Evolutionary conservation across 352 stramenopile species (phyloP), one percentile per base, ranked within the genome.

Genomic region (Phytophthora idaei): DNA sequence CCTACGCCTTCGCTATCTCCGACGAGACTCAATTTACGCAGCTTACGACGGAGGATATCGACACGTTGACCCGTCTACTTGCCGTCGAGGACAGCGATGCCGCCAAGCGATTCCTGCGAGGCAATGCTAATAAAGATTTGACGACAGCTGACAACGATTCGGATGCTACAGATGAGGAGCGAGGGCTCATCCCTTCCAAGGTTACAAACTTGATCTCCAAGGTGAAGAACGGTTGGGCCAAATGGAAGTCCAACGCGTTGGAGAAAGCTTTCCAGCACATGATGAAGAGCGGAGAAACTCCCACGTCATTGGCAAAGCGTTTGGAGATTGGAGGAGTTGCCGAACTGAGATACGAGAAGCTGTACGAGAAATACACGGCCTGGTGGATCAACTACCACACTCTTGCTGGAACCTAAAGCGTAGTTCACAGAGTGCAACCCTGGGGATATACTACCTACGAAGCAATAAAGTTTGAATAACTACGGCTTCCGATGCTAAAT

Each of bases 221-320:
- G 3, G 9, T 66, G 8, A 61, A 58, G 63, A 70, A 45, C 27
- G 41, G 57, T 1, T 55, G 48, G 52, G 14, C 29, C 11, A 66
- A 70, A 12, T 54, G 21, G 39, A 66, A 66, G 32, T 4, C 37
- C 2, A 52, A 44, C 6, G 15, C 10, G 15, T 12, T 61, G 2
- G 57, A 57, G 48, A 65, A 57, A 25, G 55, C 49, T 11, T 70
- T 66, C 34, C 11, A 66, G 56, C 56, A 59, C 48, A 60, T 70
- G 63, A 27, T 60, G 15, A 60, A 70, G 25, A 29, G 44, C 2
- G 56, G 49, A 52, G 55, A 70, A 46, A 60, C 15, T 1, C 63
- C 63, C 3, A 61, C 48, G 4, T 52, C n/a, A 9, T 31, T 70
- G 27, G 63, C 56, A 6, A 56, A 70, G 27, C 55, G 55, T 5